Base-by-base conservation (phyloP, 805 yeast genomes). In the Lachancea sp. region DNA sequence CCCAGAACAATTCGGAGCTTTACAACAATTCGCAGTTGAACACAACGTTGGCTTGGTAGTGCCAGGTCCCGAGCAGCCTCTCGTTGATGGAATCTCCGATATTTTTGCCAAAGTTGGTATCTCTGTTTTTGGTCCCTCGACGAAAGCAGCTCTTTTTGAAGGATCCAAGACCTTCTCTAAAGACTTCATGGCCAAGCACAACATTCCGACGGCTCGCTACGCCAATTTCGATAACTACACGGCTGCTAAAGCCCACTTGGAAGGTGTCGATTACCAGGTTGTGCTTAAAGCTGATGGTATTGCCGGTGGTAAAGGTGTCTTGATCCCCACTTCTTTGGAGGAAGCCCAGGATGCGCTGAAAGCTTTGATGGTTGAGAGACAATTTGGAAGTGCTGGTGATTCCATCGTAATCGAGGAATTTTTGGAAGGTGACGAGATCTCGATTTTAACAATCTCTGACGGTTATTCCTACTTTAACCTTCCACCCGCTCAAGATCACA, bases 21-120 rank as follows among this genome's bases (percentile, higher is more conserved):
- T 92, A 46, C 85, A 78, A 42, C 67, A 78, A 43, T 89, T 89
- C 63, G 96, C 97, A 5, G 59, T 70, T 12, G 75, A 75, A 21
- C 68, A 89, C 41, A 53, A 74, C 4, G 73, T 92, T 40, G 74
- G 70, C 38, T 69, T 92, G 42, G 97, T 87, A 4, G 71, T 92
- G 32, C 97, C 98, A 26, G 99, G 99, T 24, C 99, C 99, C n/a
- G 99, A 92, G 66, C 96, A 88, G 67, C 97, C 98, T 26, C 71
- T 94, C 47, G 97, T 94, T 23, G 97, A 92, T 56, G 99, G 99
- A 38, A 78, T 92, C 46, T 63, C 89, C 20, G 63, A 80, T 13
- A 68, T 69, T 40, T 88, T 92, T 71, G 68, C 75, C 47, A 77
- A 76, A 43, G 83, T 82, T 38, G 98, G 98, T 49, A 80, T 92